Evolutionary conservation across 306 rosid species (phyloP).

Genomic region (Styphnolobium japonicum): DNA sequence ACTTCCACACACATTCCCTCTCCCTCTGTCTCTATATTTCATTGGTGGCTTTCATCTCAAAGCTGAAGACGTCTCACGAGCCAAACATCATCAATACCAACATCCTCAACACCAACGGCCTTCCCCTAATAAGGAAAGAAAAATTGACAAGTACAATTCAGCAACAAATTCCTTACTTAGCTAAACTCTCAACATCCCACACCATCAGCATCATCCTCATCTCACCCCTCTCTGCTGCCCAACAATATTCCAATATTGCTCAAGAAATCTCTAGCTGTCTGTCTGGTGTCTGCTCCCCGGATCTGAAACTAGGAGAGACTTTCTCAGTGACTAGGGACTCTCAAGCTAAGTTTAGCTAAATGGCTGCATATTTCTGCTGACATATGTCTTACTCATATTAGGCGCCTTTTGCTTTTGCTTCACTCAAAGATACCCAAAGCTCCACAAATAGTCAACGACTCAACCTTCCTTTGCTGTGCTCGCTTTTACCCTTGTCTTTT

Average conservation of each 20-base stretch:
- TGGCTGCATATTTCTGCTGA: slow-evolving; percentile 22
- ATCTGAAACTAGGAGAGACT: slow-evolving; percentile 29
- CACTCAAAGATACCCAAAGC: neutral
- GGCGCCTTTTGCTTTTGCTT: slow-evolving; percentile 8
- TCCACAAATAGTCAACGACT: slow-evolving; percentile 33
- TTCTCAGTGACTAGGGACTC: slow-evolving; percentile 24
- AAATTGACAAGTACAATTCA: slow-evolving; percentile 21
- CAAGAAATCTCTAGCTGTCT: neutral
- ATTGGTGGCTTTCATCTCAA: slow-evolving; percentile 43
- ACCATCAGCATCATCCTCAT: neutral
- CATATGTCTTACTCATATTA: slow-evolving; percentile 29
- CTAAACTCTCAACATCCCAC: neutral
- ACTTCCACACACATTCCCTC: neutral
- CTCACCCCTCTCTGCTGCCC: neutral
- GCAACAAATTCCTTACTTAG: neutral
- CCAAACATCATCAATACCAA: slow-evolving; percentile 18
- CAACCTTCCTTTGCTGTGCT: neutral
- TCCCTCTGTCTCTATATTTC: neutral
- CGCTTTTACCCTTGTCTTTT: slow-evolving; percentile 17
- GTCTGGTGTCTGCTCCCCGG: slow-evolving; percentile 15
- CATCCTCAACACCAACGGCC: neutral
- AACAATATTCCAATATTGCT: neutral
- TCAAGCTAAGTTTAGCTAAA: slow-evolving; percentile 46
- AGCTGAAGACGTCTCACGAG: neutral
- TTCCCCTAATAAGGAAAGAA: slow-evolving; percentile 39